Conservation (phyloP, 129 eudicot genomes). For the Ambrosia trifida region DNA sequence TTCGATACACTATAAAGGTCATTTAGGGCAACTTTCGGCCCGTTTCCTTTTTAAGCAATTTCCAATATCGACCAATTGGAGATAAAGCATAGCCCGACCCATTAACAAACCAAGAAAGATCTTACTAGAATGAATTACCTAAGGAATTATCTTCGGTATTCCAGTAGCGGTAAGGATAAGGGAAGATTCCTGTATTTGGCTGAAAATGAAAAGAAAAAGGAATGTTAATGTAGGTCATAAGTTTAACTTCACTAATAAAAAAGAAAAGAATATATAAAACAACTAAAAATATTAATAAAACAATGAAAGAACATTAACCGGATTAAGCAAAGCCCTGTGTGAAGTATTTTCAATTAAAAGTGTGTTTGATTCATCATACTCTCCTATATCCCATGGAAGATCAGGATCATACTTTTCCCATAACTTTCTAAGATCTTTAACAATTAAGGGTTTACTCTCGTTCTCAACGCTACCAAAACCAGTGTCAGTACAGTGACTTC, state of each 20-base stretch:
- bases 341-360: constrained; percentile 60
- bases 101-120: constrained; percentile 2
- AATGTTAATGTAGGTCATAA: constrained; percentile 1
- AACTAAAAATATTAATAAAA: not conserved
- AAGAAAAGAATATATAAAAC: not conserved
- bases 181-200: constrained; percentile 77
- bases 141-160: constrained; percentile 50
- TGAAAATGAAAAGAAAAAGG: constrained; percentile 21
- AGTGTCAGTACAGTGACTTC: constrained; percentile 49
- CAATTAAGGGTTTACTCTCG: constrained; percentile 41
- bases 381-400: constrained; percentile 72
- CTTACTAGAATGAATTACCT: constrained; percentile 41
- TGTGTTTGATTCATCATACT: constrained; percentile 61
- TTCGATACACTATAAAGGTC: not conserved
- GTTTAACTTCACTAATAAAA: not conserved
- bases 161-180: constrained; percentile 43
- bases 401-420: constrained; percentile 56
- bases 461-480: constrained; percentile 53
- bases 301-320: constrained; percentile 43
- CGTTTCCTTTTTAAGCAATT: not conserved
- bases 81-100: not conserved
- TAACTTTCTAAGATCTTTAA: constrained; percentile 56
- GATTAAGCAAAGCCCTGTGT: constrained; percentile 62
- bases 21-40: not conserved
- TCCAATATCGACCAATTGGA: not conserved